Percentiles rank a stretch among this genome's conserved stretches.
phyloP scores from a whole-genome alignment of 805 yeast genomes.

The Cyberlindnera nakhonratchasimensis region DNA sequence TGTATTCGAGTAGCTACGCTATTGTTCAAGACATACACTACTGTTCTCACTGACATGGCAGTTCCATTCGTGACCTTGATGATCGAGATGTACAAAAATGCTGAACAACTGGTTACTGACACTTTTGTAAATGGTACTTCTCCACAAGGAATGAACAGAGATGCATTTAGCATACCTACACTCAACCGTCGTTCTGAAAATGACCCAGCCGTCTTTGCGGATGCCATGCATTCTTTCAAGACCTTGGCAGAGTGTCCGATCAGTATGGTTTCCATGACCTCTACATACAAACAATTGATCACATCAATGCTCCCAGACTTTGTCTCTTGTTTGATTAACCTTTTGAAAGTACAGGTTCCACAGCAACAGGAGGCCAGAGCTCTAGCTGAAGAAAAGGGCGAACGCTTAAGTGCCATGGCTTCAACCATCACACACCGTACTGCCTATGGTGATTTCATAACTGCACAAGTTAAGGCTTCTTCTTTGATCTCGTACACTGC shows the following conservation, averaged over 20 bases:
- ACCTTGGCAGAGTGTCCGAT: constrained; percentile 96
- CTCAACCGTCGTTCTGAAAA: constrained; percentile 29
- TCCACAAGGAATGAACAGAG: constrained; percentile 30
- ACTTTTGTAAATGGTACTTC: constrained; percentile 46
- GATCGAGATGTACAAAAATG: constrained; percentile 70
- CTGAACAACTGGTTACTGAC: constrained; percentile 69
- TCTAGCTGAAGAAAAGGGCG: constrained; percentile 51
- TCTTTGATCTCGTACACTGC: constrained; percentile 91
- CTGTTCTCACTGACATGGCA: constrained; percentile 62
- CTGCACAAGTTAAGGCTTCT: constrained; percentile 94
- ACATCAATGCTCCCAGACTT: constrained; percentile 68
- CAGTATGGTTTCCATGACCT: constrained; percentile 87
- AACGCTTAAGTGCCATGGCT: constrained; percentile 65
- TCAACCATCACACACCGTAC: constrained; percentile 71
- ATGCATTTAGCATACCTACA: constrained; percentile 39
- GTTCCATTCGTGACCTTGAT: constrained; percentile 76
- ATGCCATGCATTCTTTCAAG: constrained; percentile 80
- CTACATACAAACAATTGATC: constrained; percentile 77
- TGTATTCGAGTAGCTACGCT: constrained; percentile 86
- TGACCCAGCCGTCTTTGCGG: constrained; percentile 50
- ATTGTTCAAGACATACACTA: constrained; percentile 80
- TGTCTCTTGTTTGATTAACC: constrained; percentile 74
- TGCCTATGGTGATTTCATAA: constrained; percentile 81
- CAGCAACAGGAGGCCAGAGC: constrained; percentile 70
- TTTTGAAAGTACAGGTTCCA: constrained; percentile 74